Conservation (phyloP, 108 stramenopile species). For the Conticribra guillardii region DNA sequence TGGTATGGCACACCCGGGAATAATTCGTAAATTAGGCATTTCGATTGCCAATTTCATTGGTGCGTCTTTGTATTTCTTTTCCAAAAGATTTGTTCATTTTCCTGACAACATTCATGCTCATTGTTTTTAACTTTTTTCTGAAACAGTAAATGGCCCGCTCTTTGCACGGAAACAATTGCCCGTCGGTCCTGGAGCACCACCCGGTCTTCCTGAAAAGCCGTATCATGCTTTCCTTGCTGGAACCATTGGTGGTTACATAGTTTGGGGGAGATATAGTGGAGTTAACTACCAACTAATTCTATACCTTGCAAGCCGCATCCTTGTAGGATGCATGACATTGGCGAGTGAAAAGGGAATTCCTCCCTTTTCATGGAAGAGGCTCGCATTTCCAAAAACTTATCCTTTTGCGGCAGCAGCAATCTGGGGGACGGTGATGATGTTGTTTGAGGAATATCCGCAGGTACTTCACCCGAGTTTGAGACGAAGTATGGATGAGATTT, state of each 20-base stretch:
- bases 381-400: conserved; percentile 51
- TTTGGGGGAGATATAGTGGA: conserved; percentile 81
- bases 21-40: conserved; percentile 8
- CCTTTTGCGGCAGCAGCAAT: conserved; percentile 63
- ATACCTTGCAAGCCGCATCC: conserved; percentile 81
- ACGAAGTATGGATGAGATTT: conserved; percentile 89
- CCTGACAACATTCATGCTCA: too few relatives aligned
- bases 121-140: not conserved
- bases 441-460: conserved; percentile 84
- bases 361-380: conserved; percentile 45
- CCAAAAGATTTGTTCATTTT: too few relatives aligned
- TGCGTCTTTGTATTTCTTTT: not conserved
- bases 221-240: conserved; percentile 86
- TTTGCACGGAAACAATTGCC: conserved; percentile 19
- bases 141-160: conserved; percentile 61
- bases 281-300: conserved; percentile 84
- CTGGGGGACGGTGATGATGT: conserved; percentile 83
- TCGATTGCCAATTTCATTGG: conserved; percentile 11
- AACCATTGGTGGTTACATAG: conserved; percentile 76
- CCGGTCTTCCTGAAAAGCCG: conserved; percentile 70
- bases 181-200: conserved; percentile 1
- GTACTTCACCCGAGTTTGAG: conserved; percentile 79
- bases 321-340: conserved; percentile 61
- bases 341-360: conserved; percentile 57
- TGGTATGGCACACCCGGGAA: conserved; percentile 2